Percentiles rank a stretch among this genome's conserved stretches.
phyloP scores from a whole-genome alignment of 78 protist genomes.

The Dictyostelium discoideum region DNA sequence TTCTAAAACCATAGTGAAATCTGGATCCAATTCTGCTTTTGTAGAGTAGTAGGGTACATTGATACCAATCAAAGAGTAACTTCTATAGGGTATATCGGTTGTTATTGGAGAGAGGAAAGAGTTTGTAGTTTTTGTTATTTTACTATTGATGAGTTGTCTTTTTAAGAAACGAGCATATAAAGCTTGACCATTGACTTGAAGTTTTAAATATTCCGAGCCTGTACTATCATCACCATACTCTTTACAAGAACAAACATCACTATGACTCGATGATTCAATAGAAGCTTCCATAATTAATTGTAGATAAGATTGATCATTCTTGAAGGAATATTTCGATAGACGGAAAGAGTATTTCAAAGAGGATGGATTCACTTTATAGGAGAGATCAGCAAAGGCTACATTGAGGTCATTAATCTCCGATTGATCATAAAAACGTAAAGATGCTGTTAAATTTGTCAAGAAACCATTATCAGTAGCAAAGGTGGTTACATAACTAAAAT shows the following conservation, averaged over 20 bases:
- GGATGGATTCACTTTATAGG: background rate
- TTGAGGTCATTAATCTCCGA: background rate
- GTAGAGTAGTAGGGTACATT: background rate
- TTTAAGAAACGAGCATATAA: constrained; percentile 26
- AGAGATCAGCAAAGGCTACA: constrained; percentile 4
- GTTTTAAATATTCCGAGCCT: background rate
- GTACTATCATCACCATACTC: background rate
- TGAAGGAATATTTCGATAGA: background rate
- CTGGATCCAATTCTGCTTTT: constrained; percentile 23
- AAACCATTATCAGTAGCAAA: background rate
- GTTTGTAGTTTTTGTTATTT: background rate
- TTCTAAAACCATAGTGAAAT: constrained; percentile 33
- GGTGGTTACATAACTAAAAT: background rate
- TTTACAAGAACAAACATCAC: constrained; percentile 1
- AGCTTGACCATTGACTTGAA: constrained; percentile 17
- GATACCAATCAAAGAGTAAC: background rate
- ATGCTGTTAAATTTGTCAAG: background rate
- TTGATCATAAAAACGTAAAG: background rate
- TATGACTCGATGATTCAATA: background rate
- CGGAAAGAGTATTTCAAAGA: constrained; percentile 38
- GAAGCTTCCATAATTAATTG: constrained; percentile 46
- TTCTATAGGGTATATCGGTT: background rate
- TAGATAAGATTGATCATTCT: background rate
- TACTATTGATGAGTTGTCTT: background rate
- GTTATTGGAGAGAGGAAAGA: background rate